Conservation (phyloP, 352 stramenopile genomes). For the Pythium aristosporum region DNA sequence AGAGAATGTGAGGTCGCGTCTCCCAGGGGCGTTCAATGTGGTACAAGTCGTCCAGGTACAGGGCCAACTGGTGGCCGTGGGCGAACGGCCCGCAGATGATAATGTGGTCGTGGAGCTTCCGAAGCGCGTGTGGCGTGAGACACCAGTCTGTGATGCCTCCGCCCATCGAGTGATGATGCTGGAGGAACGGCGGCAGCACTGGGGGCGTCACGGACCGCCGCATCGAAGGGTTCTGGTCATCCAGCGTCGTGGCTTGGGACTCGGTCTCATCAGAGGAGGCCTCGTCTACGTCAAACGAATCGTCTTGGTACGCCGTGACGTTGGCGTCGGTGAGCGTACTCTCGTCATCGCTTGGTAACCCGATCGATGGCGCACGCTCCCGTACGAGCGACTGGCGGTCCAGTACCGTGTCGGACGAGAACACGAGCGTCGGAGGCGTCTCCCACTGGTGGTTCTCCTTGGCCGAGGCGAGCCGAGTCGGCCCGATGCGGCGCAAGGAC, state of each 20-base stretch:
- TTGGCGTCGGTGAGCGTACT: constrained; percentile 10
- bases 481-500: too few relatives aligned
- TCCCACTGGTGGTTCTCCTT: background rate
- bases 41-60: constrained; percentile 46
- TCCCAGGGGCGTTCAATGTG: constrained; percentile 20
- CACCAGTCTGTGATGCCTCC: too few relatives aligned
- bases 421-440: constrained; percentile 40
- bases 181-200: constrained; percentile 14
- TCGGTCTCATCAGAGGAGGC: background rate
- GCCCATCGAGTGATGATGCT: too few relatives aligned
- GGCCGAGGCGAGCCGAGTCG: too few relatives aligned
- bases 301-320: background rate
- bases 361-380: constrained; percentile 29
- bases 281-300: background rate
- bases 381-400: constrained; percentile 45
- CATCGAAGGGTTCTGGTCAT: too few relatives aligned
- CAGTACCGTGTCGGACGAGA: constrained; percentile 47
- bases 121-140: background rate
- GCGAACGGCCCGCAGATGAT: constrained; percentile 49
- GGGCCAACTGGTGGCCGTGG: constrained; percentile 38
- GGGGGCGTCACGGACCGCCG: constrained; percentile 2
- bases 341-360: constrained; percentile 25
- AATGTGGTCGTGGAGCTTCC: constrained; percentile 36
- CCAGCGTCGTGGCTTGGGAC: too few relatives aligned
- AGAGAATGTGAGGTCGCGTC: constrained; percentile 26